Evolutionary conservation across 2,329 filamentous ascomycete species (phyloP), one percentile per base, ranked within the genome.

Genomic region (Trichoderma harzianum): DNA sequence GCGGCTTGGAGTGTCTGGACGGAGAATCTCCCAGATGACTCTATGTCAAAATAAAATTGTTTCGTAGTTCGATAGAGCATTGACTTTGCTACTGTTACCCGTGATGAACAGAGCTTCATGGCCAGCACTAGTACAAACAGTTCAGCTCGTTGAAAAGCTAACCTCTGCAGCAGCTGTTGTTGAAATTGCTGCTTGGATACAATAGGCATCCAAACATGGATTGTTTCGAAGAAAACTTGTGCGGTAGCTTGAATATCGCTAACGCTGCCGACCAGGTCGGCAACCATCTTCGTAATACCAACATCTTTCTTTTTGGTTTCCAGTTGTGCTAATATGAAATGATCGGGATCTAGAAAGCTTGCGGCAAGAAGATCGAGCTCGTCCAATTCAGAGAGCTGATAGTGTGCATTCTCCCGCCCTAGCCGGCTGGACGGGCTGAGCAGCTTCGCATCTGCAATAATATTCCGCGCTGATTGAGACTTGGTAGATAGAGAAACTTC

Each of bases 341-440:
- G 21, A 24, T 67, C 63, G 2, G 70, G 62, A 32, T 72, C 70
- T 24, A 72, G 53, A 34, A 72, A 72, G 28, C 70, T 30, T 39
- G 47, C 70, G 21, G 70, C 51, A 11, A 68, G 21, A n/a, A 68
- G n/a, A 47, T 68, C 66, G 14, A 47, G 21, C 26, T 32, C 62
- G 39, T 28, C 34, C n/a, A 58, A 18, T 36, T 71, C 69, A 12
- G 69, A 24, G 18, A 60, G 64, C 34, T 28, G 43, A 24, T 47
- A n/a, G 18, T 47, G 18, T 10, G 39, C 39, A 16, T 47, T 47
- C 18, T 47, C 39, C 39, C 18, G 39, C 18, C 39, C 39, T n/a
- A 47, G 39, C 18, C 39, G 39, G 39, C 18, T 47, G 7, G 39
- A 7, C 18, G 16, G 16, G 3, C 16, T 47, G 18, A n/a, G 39